Evolutionary conservation across 139 green algal genomes (phyloP), one percentile per base, ranked within the genome.

Genomic region (Trebouxia sp.): DNA sequence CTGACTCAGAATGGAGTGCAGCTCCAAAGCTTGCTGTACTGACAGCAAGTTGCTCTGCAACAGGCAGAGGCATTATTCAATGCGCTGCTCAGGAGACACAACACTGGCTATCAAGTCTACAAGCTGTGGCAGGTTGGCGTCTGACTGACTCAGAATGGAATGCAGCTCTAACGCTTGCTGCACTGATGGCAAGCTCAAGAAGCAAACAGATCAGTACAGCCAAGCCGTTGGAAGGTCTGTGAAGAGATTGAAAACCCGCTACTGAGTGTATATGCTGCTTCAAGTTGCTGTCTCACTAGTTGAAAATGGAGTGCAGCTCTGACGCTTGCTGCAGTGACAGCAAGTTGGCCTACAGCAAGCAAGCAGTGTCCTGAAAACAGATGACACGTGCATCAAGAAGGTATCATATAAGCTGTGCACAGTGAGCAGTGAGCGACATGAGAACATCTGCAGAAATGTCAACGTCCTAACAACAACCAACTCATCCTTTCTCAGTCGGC

Each of bases 281-380:
- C 11, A 72, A 35, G 62, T 72, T 72, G 62, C 32, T 72, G 62
- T 45, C 62, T 14, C 32, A 72, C 62, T 72, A 35, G 20, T 86
- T 75, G 45, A 92, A 88, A 38, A 88, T 81, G 42, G 87, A 80
- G 5, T 83, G 83, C 77, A 92, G 82, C 72, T 87, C 87, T 53
- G 88, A 82, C 8, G 87, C 87, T 48, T 89, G 85, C 69, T n/a
- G n/a, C n/a, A n/a, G n/a, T n/a, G n/a, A n/a, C n/a, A n/a, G n/a
- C n/a, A n/a, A n/a, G n/a, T n/a, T n/a, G n/a, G n/a, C n/a, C n/a
- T n/a, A n/a, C n/a, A n/a, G n/a, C n/a, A n/a, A n/a, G n/a, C n/a
- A n/a, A n/a, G n/a, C n/a, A n/a, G n/a, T n/a, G n/a, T n/a, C n/a
- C n/a, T n/a, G n/a, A n/a, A n/a, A n/a, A n/a, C n/a, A n/a, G n/a